These are phyloP conservation scores for Daldinia eschscholtzii DNA, from an alignment of 2,329 filamentous ascomycete genomes.

Conservation along the genomic window DNA sequence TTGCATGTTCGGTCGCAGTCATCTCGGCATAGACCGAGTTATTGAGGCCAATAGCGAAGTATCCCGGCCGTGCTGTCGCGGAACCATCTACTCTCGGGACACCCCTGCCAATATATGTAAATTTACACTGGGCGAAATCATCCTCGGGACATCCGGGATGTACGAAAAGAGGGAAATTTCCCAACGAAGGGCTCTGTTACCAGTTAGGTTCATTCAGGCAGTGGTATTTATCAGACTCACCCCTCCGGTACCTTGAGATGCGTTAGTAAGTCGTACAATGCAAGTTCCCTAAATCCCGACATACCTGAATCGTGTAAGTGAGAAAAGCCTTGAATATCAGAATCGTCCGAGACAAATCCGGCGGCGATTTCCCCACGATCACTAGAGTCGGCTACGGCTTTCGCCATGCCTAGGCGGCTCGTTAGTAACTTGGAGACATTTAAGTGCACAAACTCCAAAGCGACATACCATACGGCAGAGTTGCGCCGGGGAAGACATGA, in stretches of 20 bases:
- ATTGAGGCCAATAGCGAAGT: conserved; percentile 69
- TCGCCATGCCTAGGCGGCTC: conserved; percentile 50
- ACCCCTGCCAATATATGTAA: conserved; percentile 60
- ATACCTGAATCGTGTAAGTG: conserved; percentile 53
- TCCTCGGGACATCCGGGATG: conserved; percentile 64
- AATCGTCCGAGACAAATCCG: conserved; percentile 53
- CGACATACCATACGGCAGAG: conserved; percentile 51
- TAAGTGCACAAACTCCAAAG: background rate
- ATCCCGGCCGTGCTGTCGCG: conserved; percentile 67
- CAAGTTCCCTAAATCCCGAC: conserved; percentile 1
- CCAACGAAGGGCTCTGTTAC: conserved; percentile 59
- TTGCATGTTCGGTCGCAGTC: conserved; percentile 69
- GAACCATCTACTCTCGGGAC: conserved; percentile 64
- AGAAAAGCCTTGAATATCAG: conserved; percentile 52
- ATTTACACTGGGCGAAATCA: conserved; percentile 64
- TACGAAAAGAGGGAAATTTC: conserved; percentile 66
- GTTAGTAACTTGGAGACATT: conserved; percentile 27
- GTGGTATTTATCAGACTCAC: conserved; percentile 43
- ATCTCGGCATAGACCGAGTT: conserved; percentile 71
- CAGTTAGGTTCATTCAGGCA: conserved; percentile 33
- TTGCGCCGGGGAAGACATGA: conserved; percentile 54
- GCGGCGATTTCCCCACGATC: conserved; percentile 49
- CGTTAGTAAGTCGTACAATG: conserved; percentile 21
- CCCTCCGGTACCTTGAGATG: conserved; percentile 50
- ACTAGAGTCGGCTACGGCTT: conserved; percentile 51